Evolutionary conservation across 2,329 filamentous ascomycete species (phyloP).

Genomic region (Lachnellula arida): DNA sequence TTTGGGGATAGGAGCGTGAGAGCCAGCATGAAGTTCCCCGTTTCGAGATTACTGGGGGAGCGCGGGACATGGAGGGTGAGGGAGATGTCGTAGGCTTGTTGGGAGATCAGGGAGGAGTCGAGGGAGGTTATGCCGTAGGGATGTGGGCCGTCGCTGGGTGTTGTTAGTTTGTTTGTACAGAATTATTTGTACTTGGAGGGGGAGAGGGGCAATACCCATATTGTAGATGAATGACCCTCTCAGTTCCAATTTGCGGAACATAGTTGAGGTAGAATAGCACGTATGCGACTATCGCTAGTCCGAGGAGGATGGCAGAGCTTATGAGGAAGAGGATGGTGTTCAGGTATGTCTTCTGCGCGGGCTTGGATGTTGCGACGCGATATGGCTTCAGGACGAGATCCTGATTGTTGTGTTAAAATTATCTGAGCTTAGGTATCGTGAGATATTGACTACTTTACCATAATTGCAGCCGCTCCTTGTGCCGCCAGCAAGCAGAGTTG

Average conservation of each 20-base stretch:
- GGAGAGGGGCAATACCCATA: conserved; percentile 45
- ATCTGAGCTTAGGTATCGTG: neutral
- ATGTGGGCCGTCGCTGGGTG: conserved; percentile 35
- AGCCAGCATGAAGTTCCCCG: conserved; percentile 94
- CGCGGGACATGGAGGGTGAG: conserved; percentile 73
- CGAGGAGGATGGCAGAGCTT: conserved; percentile 51
- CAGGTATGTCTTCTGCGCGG: conserved; percentile 60
- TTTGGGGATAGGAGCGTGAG: conserved; percentile 59
- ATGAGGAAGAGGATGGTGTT: conserved; percentile 40
- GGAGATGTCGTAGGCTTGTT: conserved; percentile 80
- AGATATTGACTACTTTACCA: conserved; percentile 5
- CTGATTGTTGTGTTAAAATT: conserved; percentile 33
- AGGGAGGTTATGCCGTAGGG: conserved; percentile 31
- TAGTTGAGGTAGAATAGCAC: conserved; percentile 64
- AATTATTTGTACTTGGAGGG: neutral
- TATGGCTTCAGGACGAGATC: conserved; percentile 49
- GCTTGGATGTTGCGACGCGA: conserved; percentile 52
- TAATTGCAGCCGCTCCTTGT: conserved; percentile 1
- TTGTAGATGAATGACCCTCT: conserved; percentile 60
- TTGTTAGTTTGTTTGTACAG: conserved; percentile 1
- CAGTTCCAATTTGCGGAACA: conserved; percentile 60
- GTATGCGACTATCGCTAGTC: conserved; percentile 56
- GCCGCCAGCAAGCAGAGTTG: neutral
- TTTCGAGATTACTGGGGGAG: conserved; percentile 67
- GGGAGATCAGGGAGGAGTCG: conserved; percentile 51